These are phyloP conservation scores for Neurospora sp. DNA, from an alignment of 495 filamentous ascomycete genomes.

Conservation along the genomic window DNA sequence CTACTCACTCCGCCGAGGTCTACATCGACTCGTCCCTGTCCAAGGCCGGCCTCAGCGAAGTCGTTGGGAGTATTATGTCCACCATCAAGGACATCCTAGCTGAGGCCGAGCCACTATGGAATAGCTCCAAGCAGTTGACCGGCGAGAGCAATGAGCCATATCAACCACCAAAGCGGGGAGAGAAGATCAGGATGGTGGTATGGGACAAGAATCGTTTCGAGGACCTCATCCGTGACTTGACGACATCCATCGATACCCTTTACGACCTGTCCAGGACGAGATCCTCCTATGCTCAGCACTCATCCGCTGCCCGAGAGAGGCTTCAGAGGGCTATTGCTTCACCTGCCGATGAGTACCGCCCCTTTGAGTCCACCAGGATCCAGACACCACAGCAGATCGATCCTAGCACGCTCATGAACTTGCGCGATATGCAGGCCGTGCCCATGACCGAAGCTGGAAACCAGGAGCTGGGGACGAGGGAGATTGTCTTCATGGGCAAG, in stretches of 20 bases:
- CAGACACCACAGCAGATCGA: conserved; percentile 45
- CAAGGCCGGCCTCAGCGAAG: conserved; percentile 73
- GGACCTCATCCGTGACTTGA: conserved; percentile 67
- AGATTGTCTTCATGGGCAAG: conserved; percentile 46
- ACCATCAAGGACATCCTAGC: conserved; percentile 81
- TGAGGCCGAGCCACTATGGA: conserved; percentile 73
- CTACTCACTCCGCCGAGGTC: conserved; percentile 49
- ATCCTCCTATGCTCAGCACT: conserved; percentile 31
- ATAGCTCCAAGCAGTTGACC: conserved; percentile 32
- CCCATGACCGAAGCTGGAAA: conserved; percentile 27
- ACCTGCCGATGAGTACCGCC: conserved; percentile 32
- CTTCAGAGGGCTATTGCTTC: conserved; percentile 18
- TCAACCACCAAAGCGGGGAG: conserved; percentile 25
- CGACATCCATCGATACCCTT: conserved; percentile 76
- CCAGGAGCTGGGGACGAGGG: conserved; percentile 20
- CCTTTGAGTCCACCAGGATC: conserved; percentile 45
- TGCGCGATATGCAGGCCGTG: conserved; percentile 31
- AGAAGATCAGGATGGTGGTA: conserved; percentile 36
- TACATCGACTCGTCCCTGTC: conserved; percentile 74
- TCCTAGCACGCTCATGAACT: conserved; percentile 30
- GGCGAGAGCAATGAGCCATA: conserved; percentile 33
- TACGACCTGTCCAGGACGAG: conserved; percentile 76
- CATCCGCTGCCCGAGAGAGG: conserved; percentile 13
- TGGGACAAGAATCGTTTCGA: conserved; percentile 54
- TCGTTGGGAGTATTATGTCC: conserved; percentile 80